Evolutionary conservation across 2,329 filamentous ascomycete species (phyloP).

Genomic region (Fusarium albosuccineum): DNA sequence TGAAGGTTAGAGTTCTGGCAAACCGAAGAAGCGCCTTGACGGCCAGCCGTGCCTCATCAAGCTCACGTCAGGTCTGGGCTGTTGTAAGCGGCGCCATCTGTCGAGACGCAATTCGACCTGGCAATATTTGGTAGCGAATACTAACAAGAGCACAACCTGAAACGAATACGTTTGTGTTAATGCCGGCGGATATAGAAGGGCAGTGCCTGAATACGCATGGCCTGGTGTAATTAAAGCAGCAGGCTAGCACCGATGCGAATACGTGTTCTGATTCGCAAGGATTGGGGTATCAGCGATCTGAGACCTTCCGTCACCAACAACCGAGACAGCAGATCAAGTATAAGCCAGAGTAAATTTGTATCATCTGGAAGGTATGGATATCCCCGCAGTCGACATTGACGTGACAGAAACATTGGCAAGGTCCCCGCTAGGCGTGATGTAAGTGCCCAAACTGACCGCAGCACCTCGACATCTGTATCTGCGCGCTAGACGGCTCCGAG

Average conservation of each 20-base stretch:
- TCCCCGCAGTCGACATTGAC: constrained; percentile 32
- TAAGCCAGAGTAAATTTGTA: constrained; percentile 15
- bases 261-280: constrained; percentile 32
- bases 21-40: background rate
- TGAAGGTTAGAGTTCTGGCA: constrained; percentile 25
- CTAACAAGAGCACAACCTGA: constrained; percentile 29
- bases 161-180: constrained; percentile 32
- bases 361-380: constrained; percentile 14
- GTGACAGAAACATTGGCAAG: constrained; percentile 12
- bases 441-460: constrained; percentile 19
- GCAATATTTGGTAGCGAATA: constrained; percentile 16
- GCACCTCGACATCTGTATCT: background rate
- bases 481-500: constrained; percentile 27
- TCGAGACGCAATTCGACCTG: background rate
- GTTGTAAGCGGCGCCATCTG: constrained; percentile 9
- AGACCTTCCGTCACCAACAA: constrained; percentile 33
- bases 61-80: background rate
- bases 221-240: constrained; percentile 1
- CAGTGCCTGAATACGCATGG: constrained; percentile 6
- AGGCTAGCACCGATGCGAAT: background rate
- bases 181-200: constrained; percentile 18
- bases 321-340: constrained; percentile 29
- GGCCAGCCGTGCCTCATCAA: background rate
- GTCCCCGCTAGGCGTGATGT: constrained; percentile 18
- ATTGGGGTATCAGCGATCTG: constrained; percentile 25